These are phyloP conservation scores for Epichloe scottii DNA, from an alignment of 2,329 filamentous ascomycete genomes.

Conservation along the genomic window DNA sequence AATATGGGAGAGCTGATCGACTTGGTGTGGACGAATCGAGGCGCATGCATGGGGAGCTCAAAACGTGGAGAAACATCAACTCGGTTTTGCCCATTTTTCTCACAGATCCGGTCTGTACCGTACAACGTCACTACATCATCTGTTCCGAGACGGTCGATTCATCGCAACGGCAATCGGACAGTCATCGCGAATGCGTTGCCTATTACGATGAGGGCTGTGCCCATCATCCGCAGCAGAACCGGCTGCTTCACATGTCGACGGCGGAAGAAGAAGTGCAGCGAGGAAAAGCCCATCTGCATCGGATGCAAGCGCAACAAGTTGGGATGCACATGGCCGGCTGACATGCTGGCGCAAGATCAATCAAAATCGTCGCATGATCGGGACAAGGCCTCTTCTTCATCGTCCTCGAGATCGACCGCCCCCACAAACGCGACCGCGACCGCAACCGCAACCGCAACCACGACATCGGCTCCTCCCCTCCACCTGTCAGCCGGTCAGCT, in stretches of 20 bases:
- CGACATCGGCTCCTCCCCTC: not conserved
- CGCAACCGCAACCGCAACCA: not conserved
- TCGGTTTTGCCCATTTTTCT: too few species aligned
- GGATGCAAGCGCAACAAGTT: constrained; percentile 41
- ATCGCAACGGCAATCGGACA: not conserved
- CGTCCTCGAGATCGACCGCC: not conserved
- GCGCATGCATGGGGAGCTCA: too few species aligned
- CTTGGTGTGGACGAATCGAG: too few species aligned
- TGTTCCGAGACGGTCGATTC: too few species aligned
- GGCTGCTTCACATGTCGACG: constrained; percentile 38
- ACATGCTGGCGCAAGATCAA: constrained; percentile 4
- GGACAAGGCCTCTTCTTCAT: not conserved
- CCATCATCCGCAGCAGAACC: constrained; percentile 24
- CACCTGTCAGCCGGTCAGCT: not conserved
- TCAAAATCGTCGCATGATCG: not conserved
- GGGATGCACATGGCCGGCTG: constrained; percentile 35
- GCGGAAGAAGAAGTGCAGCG: constrained; percentile 42
- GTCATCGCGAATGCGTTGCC: not conserved
- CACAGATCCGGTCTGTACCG: too few species aligned
- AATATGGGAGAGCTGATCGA: too few species aligned
- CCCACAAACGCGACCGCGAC: not conserved
- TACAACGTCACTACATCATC: too few species aligned
- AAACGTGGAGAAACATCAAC: too few species aligned
- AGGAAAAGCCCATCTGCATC: constrained; percentile 37
- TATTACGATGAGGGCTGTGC: constrained; percentile 17